phyloP scores from a whole-genome alignment of 202 grass and related monocot species.

The Carex arenaria region DNA sequence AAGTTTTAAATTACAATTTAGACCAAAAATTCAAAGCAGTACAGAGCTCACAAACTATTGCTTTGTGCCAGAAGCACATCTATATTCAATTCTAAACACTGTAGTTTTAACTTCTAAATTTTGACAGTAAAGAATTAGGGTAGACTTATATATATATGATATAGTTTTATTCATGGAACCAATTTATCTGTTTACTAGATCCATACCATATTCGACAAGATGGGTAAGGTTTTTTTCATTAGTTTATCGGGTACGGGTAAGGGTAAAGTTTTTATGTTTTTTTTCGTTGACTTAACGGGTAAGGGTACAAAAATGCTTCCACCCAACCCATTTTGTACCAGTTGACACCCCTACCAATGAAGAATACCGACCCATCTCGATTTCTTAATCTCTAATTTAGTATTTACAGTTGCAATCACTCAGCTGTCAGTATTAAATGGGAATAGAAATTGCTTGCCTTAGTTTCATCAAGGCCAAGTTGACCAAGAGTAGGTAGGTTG shows the following conservation, averaged over 20 bases:
- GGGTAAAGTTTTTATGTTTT: too few species aligned
- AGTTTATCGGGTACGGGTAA: too few species aligned
- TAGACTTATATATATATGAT: too few species aligned
- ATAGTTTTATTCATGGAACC: too few species aligned
- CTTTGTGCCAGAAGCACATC: background rate
- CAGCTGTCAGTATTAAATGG: background rate
- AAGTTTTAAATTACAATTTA: background rate
- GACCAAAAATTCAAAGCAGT: background rate
- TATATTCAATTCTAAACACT: background rate
- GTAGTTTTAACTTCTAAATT: background rate
- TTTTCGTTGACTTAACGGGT: too few species aligned
- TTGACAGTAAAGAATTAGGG: background rate
- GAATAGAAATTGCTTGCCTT: conserved; percentile 36
- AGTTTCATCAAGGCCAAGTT: conserved; percentile 40
- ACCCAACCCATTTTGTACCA: too few species aligned
- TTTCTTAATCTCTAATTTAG: conserved; percentile 1
- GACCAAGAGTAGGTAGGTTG: conserved; percentile 37
- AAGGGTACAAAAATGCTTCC: too few species aligned
- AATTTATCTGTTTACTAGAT: too few species aligned
- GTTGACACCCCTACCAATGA: too few species aligned
- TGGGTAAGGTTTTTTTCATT: too few species aligned
- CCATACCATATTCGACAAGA: too few species aligned
- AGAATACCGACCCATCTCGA: background rate
- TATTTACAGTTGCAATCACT: background rate
- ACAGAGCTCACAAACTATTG: background rate